These are phyloP conservation scores for Diaporthe ampelina DNA, from an alignment of 2,329 filamentous ascomycete genomes.

Conservation along the genomic window DNA sequence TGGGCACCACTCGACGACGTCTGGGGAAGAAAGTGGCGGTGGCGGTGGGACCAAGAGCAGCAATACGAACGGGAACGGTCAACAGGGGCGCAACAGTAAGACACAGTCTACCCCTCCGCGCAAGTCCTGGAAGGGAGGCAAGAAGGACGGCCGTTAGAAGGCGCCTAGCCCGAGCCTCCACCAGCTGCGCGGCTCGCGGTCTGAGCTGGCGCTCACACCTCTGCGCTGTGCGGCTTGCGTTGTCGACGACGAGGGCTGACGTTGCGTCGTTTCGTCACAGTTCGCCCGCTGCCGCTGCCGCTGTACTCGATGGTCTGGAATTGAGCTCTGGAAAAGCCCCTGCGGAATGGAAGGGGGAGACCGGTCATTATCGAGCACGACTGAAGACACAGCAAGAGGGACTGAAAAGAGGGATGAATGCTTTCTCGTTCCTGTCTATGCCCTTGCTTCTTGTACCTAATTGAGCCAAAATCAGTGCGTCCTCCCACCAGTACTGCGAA, in stretches of 20 bases:
- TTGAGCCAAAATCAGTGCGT: constrained; percentile 19
- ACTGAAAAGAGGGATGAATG: background rate
- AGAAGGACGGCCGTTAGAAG: constrained; percentile 18
- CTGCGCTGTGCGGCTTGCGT: constrained; percentile 10
- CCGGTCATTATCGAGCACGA: background rate
- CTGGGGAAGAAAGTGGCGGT: background rate
- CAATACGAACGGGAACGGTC: constrained; percentile 14
- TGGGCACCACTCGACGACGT: background rate
- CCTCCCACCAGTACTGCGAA: constrained; percentile 19
- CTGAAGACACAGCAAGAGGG: background rate
- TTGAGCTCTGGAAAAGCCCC: background rate
- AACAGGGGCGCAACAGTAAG: constrained; percentile 34
- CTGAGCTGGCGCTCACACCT: background rate
- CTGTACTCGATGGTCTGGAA: constrained; percentile 22
- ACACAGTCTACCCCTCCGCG: constrained; percentile 22
- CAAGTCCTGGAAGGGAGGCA: constrained; percentile 31
- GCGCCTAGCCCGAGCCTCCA: background rate
- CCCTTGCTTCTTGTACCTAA: constrained; percentile 23
- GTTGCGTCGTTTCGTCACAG: constrained; percentile 14
- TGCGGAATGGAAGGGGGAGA: background rate
- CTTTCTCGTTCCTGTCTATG: constrained; percentile 22
- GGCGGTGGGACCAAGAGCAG: background rate
- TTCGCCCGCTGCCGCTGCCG: constrained; percentile 7
- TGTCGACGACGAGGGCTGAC: constrained; percentile 11
- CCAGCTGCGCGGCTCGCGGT: background rate